Evolutionary conservation across 176 grass and related monocot genomes (phyloP).

Genomic region (Ampelocalamus luodianensis): DNA sequence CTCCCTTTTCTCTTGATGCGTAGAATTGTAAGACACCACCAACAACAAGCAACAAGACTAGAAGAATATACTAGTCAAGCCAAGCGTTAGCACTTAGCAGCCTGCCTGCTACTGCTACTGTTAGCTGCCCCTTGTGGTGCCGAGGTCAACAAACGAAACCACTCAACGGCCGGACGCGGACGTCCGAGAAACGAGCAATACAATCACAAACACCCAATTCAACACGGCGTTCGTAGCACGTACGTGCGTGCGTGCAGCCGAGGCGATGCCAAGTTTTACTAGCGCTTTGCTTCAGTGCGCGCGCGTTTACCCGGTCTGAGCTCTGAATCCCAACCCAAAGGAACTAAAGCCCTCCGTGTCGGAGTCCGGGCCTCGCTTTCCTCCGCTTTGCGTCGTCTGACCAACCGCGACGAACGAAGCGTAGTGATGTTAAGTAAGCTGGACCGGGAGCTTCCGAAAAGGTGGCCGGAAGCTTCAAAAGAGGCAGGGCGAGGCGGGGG

Average conservation of each 20-base stretch:
- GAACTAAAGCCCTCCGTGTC: neutral
- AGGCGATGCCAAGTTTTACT: neutral
- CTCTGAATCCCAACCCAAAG: neutral
- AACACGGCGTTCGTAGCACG: slow-evolving; percentile 3
- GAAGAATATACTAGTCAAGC: too few species aligned
- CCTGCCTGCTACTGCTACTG: neutral
- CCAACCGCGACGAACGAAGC: neutral
- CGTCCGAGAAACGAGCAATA: neutral
- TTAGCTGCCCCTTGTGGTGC: neutral
- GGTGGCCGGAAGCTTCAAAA: slow-evolving; percentile 51
- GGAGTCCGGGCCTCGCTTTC: neutral
- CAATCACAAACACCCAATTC: neutral
- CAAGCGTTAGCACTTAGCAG: neutral
- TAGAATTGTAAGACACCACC: neutral
- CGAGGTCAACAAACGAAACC: slow-evolving; percentile 22
- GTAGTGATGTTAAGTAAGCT: neutral
- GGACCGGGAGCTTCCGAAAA: slow-evolving; percentile 56
- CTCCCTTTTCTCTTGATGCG: neutral
- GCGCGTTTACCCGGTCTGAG: slow-evolving; percentile 37
- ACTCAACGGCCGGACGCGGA: neutral
- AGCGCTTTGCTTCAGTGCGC: neutral
- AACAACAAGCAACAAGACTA: neutral
- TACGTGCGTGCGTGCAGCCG: neutral
- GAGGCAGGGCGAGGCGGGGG: neutral
- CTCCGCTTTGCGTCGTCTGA: neutral